Conservation (phyloP, 345 rosid genomes). For the Orychophragmus violaceus region DNA sequence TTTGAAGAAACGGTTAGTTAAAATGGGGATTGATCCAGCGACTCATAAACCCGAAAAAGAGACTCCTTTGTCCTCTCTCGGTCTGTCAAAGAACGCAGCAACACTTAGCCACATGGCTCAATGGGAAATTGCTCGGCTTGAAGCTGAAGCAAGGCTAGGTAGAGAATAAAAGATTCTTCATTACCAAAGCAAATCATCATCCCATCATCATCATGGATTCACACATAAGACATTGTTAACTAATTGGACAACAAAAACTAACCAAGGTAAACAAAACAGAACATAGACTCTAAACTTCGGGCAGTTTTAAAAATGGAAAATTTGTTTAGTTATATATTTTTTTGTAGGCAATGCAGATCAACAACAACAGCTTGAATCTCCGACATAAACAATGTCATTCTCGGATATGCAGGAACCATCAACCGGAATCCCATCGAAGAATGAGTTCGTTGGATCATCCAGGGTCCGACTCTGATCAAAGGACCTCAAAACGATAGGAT, state of each 20-base stretch:
- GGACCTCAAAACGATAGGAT: conserved; percentile 61
- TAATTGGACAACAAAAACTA: conserved; percentile 15
- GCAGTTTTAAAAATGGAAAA: background rate
- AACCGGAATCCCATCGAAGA: conserved; percentile 18
- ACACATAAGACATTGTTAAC: too few species aligned
- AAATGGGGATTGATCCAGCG: too few species aligned
- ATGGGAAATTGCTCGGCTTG: conserved; percentile 87
- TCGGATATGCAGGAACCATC: conserved; percentile 42
- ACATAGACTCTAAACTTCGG: background rate
- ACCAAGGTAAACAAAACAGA: conserved; percentile 8
- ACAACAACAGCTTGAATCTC: conserved; percentile 52
- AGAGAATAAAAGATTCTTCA: conserved; percentile 70
- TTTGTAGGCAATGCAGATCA: conserved; percentile 14
- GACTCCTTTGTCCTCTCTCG: too few species aligned
- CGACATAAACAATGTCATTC: conserved; percentile 67
- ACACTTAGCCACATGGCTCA: conserved; percentile 90
- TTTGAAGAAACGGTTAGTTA: too few species aligned
- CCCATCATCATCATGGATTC: conserved; percentile 13
- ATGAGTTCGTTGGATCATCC: conserved; percentile 49
- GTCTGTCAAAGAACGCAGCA: too few species aligned
- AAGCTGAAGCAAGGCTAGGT: conserved; percentile 78
- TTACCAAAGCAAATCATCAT: conserved; percentile 9
- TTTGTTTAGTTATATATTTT: background rate
- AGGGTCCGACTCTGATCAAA: conserved; percentile 41
- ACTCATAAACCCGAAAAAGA: too few species aligned